Evolutionary conservation across 352 stramenopile genomes (phyloP), one percentile per base, ranked within the genome.

Genomic region (Phytopythium sindhum): DNA sequence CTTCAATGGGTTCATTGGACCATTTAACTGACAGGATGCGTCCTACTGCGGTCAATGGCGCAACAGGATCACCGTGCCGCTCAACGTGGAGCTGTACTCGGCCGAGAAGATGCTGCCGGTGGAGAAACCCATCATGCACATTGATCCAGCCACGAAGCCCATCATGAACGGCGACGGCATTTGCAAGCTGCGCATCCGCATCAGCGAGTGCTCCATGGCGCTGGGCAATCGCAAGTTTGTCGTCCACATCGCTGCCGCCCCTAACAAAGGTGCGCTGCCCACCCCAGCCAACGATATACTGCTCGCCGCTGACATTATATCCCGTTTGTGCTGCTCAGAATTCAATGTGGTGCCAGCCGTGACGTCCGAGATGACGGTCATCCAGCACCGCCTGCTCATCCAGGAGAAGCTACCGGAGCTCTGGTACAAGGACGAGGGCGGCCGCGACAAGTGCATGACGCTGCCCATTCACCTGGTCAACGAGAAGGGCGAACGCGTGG

Each of bases 361-460:
- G 29, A 91, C 84, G 2, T 79, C 74, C 2, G 84, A 93, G 60
- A 93, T 93, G 84, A 93, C 84, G 28, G 84, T 91, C 41, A 93
- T 95, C 61, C 84, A 91, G 60, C 84, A 95, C 60, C 82, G 84
- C 1, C 78, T 95, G 24, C 64, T 93, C 45, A 93, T 95, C 61
- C 84, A 92, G 57, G 87, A 95, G 55, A 84, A 89, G 37, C 75
- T 92, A 11, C 87, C 84, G 0, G 84, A 94, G n/a, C 71, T 93
- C 5, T 94, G 86, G 86, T 94, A 94, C 73, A 94, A 94, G 67
- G 86, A 94, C 44, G 86, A 94, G 70, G 86, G 86, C 11, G 86
- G 86, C 0, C 78, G 86, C 17, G 86, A 94, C 68, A 94, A 94
- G 74, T 94, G 86, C 72, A 93, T 94, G 86, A 83, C 74, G 61